phyloP scores from a whole-genome alignment of 208 protist genomes.

The Trypanosomatidae sp. region DNA sequence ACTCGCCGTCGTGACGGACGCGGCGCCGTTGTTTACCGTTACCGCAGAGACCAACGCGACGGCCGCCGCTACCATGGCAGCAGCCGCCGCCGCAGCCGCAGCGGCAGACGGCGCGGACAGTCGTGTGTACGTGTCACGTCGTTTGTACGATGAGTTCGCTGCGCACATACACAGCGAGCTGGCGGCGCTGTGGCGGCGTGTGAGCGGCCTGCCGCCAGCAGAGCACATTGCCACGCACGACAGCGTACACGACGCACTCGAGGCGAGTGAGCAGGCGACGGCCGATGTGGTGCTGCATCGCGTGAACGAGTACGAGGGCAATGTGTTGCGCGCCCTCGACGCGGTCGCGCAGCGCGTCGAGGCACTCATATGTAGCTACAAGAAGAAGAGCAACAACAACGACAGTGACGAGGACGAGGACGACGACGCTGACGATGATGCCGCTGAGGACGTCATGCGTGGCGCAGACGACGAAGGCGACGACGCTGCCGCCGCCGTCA shows the following conservation, averaged over 20 bases:
- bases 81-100: no score
- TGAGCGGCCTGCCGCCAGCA: neutral
- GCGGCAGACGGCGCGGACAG: no score
- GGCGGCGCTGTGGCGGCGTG: no score
- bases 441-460: slow-evolving; percentile 2
- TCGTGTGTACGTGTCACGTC: no score
- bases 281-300: neutral
- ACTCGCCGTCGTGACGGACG: no score
- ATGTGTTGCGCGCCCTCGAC: neutral
- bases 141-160: no score
- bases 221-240: neutral
- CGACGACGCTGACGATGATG: slow-evolving; percentile 9
- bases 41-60: no score
- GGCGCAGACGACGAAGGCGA: no score
- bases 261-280: slow-evolving; percentile 1
- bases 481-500: no score
- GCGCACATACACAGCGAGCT: no score
- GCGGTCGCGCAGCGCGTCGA: neutral
- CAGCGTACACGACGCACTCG: neutral
- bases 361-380: slow-evolving; percentile 38
- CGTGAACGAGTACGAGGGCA: slow-evolving; percentile 2
- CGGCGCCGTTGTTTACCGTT: no score
- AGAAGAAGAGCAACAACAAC: slow-evolving; percentile 29
- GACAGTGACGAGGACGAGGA: slow-evolving; percentile 8
- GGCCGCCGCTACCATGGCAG: no score